These are phyloP conservation scores for Trichoderma semiorbis DNA, from an alignment of 2,329 filamentous ascomycete genomes.

Conservation along the genomic window DNA sequence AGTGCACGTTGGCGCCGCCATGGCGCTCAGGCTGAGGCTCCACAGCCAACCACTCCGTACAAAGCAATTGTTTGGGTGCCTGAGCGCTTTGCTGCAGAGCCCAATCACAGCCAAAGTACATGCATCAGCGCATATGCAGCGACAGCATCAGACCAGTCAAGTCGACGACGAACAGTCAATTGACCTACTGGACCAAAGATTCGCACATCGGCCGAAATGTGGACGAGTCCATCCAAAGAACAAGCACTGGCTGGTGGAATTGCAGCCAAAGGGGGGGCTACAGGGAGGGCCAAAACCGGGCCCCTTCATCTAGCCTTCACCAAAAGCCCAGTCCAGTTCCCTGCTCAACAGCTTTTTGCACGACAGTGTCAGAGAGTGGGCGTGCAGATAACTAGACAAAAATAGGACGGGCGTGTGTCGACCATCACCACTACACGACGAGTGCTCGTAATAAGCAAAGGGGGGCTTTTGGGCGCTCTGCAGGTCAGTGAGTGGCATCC, in stretches of 20 bases:
- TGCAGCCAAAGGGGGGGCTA: background rate
- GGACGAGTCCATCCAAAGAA: background rate
- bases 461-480: background rate
- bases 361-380: constrained; percentile 8
- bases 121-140: background rate
- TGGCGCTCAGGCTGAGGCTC: background rate
- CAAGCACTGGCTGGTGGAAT: background rate
- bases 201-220: background rate
- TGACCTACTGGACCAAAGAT: background rate
- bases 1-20: background rate
- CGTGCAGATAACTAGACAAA: constrained; percentile 9
- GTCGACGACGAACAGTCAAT: background rate
- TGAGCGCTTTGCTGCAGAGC: constrained; percentile 14
- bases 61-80: constrained; percentile 4
- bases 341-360: constrained; percentile 2
- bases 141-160: background rate
- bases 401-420: constrained; percentile 11
- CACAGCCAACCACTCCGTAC: constrained; percentile 6
- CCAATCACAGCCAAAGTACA: background rate
- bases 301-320: constrained; percentile 9
- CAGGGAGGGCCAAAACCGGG: background rate
- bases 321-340: constrained; percentile 1
- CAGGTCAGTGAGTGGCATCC: background rate
- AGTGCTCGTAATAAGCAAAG: background rate
- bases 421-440: background rate